Evolutionary conservation across 805 yeast species (phyloP), one percentile per base, ranked within the genome.

Genomic region (Nakazawaea molendinolei): DNA sequence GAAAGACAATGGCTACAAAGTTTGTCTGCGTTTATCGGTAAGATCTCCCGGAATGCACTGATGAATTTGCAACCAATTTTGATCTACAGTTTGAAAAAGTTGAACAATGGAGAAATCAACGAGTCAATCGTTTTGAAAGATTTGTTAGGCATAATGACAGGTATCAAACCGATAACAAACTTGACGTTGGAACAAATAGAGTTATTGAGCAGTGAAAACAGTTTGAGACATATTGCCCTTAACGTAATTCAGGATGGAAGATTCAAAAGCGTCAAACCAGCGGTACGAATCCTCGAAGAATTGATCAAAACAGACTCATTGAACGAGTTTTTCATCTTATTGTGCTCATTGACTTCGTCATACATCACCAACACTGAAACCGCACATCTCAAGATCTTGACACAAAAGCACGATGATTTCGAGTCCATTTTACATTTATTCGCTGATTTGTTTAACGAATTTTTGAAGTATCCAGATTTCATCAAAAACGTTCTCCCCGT

Each of bases 1-100:
- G 89, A 84, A 39, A 65, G 82, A 18, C 78, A 73, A 46, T 90
- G 97, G 97, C 69, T 87, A 23, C 92, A 82, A 47, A 82, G 95
- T 16, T 63, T 90, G 22, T 72, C 95, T 0, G 63, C 76, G 1
- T 89, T 90, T 51, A 74, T 85, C 35, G 95, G 95, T 0, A 76
- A 80, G 38, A 58, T 87, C 4, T 72, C 86, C 55, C 56, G 71
- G 46, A 62, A 74, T 24, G 40, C 56, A 44, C 46, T 55, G 2
- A 74, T 90, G 60, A 79, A 79, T 46, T 50, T 84, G 24, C 53
- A 62, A 3, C 86, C 90, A 4, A 58, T 90, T 9, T 51, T 86
- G 12, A 58, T 61, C 2, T 81, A 69, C 49, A 55, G 82, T 6
- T 49, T 80, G 27, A 82, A 80, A 46, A 75, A 79, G 22, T 63